phyloP scores from a whole-genome alignment of 1,139 yeast genomes.

The Hyphopichia wangnamkhiaoensis region DNA sequence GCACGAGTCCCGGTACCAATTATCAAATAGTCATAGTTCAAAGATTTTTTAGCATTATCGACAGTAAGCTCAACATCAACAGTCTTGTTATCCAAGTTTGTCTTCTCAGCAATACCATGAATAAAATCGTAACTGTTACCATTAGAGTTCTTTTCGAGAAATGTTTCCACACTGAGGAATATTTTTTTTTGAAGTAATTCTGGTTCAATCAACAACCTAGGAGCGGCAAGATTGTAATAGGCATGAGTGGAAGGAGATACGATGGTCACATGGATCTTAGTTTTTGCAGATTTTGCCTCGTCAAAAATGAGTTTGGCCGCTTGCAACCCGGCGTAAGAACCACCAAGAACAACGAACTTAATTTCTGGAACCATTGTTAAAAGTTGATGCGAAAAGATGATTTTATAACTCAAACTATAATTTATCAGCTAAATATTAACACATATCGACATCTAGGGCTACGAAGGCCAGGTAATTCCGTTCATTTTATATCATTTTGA shows the following conservation, averaged over 20 bases:
- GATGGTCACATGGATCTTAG: constrained; percentile 16
- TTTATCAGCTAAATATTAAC: too few species aligned
- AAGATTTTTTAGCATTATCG: constrained; percentile 1
- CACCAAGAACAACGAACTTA: constrained; percentile 27
- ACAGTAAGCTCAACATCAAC: constrained; percentile 5
- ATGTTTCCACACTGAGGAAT: constrained; percentile 19
- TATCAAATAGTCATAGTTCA: constrained; percentile 31
- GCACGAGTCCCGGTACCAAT: constrained; percentile 35
- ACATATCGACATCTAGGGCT: too few species aligned
- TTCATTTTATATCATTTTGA: too few species aligned
- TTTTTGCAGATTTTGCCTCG: constrained; percentile 11
- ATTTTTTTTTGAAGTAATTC: constrained; percentile 17
- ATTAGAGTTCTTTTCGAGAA: constrained; percentile 14
- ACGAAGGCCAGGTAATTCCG: too few species aligned
- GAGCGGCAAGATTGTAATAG: constrained; percentile 27
- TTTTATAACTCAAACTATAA: too few species aligned
- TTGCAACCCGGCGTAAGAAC: constrained; percentile 24
- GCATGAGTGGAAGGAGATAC: constrained; percentile 20
- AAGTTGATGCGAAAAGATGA: too few species aligned
- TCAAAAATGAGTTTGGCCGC: constrained; percentile 17
- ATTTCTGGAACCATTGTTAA: background rate
- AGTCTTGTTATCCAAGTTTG: constrained; percentile 23
- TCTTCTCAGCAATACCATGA: constrained; percentile 22
- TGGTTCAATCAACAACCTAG: constrained; percentile 32
- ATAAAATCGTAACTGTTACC: constrained; percentile 17